Base-by-base conservation (phyloP, 306 rosid species). In the Aeschynomene evenia region DNA sequence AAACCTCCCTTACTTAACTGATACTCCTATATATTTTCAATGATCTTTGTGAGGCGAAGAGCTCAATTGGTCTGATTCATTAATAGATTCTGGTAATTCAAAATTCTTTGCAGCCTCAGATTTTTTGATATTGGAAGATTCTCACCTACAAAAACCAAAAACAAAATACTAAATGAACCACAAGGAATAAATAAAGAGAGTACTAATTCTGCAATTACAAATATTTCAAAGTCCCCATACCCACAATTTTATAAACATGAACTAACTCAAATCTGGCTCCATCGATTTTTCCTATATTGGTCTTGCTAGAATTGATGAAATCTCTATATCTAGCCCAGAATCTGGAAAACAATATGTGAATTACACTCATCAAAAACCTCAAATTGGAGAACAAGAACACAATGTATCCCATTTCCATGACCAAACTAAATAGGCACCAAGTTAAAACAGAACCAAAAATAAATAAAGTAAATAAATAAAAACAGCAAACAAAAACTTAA, bases 251-350 rank as follows among this genome's bases (percentile, higher is more conserved):
- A 43, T 40, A 69, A 33, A 75, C 54, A 42, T 18, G 19, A 51
- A 63, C 74, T 23, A 43, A 64, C 50, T n/a, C 7, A 49, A 73
- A 23, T 50, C 70, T 29, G 3, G 26, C 26, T 60, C 57, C 33
- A 24, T 77, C 40, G 28, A 40, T 8, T 73, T 67, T 77, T 57
- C 63, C 71, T 29, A 22, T 31, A 29, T 28, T 40, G 54, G 53
- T 62, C 67, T 10, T 28, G 39, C 66, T 31, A 22, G 60, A 61
- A 36, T 65, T 66, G 51, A 12, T 40, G 52, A 60, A 50, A 59
- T 11, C 50, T 18, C 21, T 12, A 28, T 40, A 43, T 51, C 73
- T 71, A 68, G 73, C 57, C 86, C 68, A 51, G 75, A 76, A 77
- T 70, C 53, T 34, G 62, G 34, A 39, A 52, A 78, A 65, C 49